These are phyloP conservation scores for Helminthosporium solani DNA, from an alignment of 2,329 filamentous ascomycete species.

Conservation along the genomic window DNA sequence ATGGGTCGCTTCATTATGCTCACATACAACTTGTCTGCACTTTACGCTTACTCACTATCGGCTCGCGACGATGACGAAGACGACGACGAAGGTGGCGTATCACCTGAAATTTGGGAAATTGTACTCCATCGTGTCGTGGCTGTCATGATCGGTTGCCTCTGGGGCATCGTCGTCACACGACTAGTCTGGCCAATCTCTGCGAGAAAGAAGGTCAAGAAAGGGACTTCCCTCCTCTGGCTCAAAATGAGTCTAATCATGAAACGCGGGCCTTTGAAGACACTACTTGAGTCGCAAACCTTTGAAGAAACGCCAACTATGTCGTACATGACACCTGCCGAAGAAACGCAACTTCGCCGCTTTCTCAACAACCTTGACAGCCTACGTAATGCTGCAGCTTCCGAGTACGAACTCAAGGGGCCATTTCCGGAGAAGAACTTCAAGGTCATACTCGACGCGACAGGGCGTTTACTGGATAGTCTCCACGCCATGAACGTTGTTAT, in stretches of 20 bases:
- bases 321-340: slow-evolving; percentile 87
- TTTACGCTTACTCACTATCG: slow-evolving; percentile 90
- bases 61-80: slow-evolving; percentile 79
- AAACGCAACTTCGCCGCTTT: slow-evolving; percentile 82
- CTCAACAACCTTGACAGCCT: slow-evolving; percentile 70
- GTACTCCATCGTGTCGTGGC: slow-evolving; percentile 82
- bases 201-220: slow-evolving; percentile 82
- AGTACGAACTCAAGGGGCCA: slow-evolving; percentile 85
- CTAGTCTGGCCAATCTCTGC: slow-evolving; percentile 94
- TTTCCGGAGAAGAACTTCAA: slow-evolving; percentile 76
- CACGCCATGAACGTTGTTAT: slow-evolving; percentile 96
- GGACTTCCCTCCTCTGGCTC: slow-evolving; percentile 85
- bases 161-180: slow-evolving; percentile 88
- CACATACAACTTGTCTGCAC: slow-evolving; percentile 90
- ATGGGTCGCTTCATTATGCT: slow-evolving; percentile 92
- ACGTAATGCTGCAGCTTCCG: slow-evolving; percentile 70
- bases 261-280: slow-evolving; percentile 77
- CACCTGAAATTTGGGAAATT: slow-evolving; percentile 85
- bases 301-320: slow-evolving; percentile 39
- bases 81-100: slow-evolving; percentile 78
- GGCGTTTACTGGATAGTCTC: slow-evolving; percentile 86
- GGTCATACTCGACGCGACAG: slow-evolving; percentile 75
- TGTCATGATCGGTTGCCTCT: slow-evolving; percentile 82
- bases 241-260: slow-evolving; percentile 97
- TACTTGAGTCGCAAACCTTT: slow-evolving; percentile 49